A percentile compares a stretch with the other conserved stretches of the same genome.
Evolutionary conservation across 2,329 filamentous ascomycete genomes (phyloP).

Genomic region (Fusarium palustre): DNA sequence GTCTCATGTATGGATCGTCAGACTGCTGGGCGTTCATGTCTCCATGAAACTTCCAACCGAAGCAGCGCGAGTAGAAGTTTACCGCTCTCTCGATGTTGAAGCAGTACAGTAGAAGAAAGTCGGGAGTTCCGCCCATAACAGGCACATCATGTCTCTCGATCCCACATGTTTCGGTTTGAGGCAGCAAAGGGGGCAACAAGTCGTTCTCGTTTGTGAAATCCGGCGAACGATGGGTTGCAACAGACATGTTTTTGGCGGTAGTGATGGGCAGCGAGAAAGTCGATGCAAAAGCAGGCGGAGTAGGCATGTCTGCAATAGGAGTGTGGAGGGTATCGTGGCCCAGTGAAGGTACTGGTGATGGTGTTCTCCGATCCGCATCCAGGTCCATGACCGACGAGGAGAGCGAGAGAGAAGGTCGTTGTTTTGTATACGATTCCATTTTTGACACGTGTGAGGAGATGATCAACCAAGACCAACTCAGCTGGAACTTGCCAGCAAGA

Average conservation of each 20-base stretch:
- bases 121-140: constrained; percentile 29
- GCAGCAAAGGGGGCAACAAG: constrained; percentile 19
- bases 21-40: constrained; percentile 37
- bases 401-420: constrained; percentile 22
- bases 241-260: constrained; percentile 20
- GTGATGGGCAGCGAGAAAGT: constrained; percentile 22
- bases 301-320: constrained; percentile 34
- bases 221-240: constrained; percentile 8
- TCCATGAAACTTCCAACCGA: constrained; percentile 42
- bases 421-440: constrained; percentile 35
- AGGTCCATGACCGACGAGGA: constrained; percentile 38
- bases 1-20: constrained; percentile 29
- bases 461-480: not conserved
- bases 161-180: constrained; percentile 24
- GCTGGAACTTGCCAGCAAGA: constrained; percentile 6
- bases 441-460: not conserved
- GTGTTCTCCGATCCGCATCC: constrained; percentile 32
- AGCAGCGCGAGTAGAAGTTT: constrained; percentile 43
- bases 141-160: constrained; percentile 16
- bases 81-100: constrained; percentile 40
- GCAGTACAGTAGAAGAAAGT: constrained; percentile 44
- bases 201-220: constrained; percentile 16
- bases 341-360: constrained; percentile 36
- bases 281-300: constrained; percentile 34
- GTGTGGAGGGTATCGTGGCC: constrained; percentile 35